Base-by-base conservation (phyloP, 1,284 basidiomycete genomes). In the Pholiota adiposa region DNA sequence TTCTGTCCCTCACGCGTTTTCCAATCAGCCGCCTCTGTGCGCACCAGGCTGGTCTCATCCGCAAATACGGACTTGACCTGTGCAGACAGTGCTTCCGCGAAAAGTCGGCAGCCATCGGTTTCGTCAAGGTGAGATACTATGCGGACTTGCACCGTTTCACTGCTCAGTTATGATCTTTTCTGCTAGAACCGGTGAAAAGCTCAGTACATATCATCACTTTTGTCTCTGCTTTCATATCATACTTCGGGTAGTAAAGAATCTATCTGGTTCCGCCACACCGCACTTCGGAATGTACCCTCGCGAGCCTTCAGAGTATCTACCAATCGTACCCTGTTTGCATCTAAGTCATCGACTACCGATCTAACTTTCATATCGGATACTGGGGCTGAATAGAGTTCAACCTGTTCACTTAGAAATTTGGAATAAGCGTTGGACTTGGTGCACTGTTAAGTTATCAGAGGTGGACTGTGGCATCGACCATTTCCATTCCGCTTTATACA, bases 1-100 rank as follows among this genome's bases (percentile, higher is more conserved):
- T 12, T 34, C 9, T 27, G 16, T 48, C 23, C 19, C 58, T 61
- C 19, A 62, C 51, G 16, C 21, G n/a, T 46, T 18, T 44, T 33
- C 54, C 23, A 34, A 29, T 29, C 66, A 95, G 93, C 87, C 94
- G 96, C 75, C 92, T 95, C 75, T 98, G 95, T 75, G 91, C 93
- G 51, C 95, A 98, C 82, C 92, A 93, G 78, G 95, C 94, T 72
- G 95, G 95, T 91, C 88, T 97, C 76, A 94, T 98, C 80, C 92
- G 90, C 77, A 93, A 93, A 79, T 94, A 94, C 81, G 94, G 94
- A 61, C 87, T 97, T 72, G 93, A 97, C 82, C 91, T 97, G 71
- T 97, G 95, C 85, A 92, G 95, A 79, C 95, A 97, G 81, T 97
- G 95, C 82, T 97, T 97, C 92, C 92, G 96, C 72, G 96, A 97